Evolutionary conservation across 2,329 filamentous ascomycete genomes (phyloP), one percentile per base, ranked within the genome.

Genomic region (Hypoxylon sp.): DNA sequence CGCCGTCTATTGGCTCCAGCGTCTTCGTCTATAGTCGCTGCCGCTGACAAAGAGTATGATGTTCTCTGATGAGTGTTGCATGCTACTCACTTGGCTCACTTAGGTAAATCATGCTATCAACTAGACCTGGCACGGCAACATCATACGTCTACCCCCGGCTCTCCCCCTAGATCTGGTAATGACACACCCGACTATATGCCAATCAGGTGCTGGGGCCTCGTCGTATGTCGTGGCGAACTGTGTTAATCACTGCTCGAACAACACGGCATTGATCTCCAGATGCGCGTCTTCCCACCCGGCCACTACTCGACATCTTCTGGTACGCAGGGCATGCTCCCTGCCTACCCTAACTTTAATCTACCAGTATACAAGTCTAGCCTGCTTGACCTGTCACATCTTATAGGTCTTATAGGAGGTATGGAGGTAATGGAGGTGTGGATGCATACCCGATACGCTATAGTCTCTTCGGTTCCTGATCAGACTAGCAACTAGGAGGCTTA

Each of bases 211-310:
- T 59, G 44, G 53, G 58, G 28, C 44, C 52, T 48, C n/a, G 48
- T 3, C 17, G 28, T 57, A 26, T 60, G 62, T 64, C 67, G 68
- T 70, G 64, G 65, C 66, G 41, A 69, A 62, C 67, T 41, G 48
- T 67, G 63, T 68, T 62, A 65, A 71, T 70, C 64, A 41, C 54
- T 63, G 34, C 64, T 67, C 59, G 58, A 65, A 65, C 67, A 65
- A 67, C 62, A 71, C 70, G 69, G 69, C 68, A 72, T 69, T 71
- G 70, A 70, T 70, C 68, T 72, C 69, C 68, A 73, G 68, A 70
- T 69, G 65, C 66, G 56, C 68, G 62, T 70, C 59, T 69, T 71
- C 60, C 69, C 68, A 69, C 69, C 66, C 67, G 61, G 53, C 69
- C 66, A 59, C 53, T 66, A 56, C 58, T 66, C 56, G 56, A 46